phyloP scores from a whole-genome alignment of 2,329 filamentous ascomycete genomes.

The Sarocladium oryzae region DNA sequence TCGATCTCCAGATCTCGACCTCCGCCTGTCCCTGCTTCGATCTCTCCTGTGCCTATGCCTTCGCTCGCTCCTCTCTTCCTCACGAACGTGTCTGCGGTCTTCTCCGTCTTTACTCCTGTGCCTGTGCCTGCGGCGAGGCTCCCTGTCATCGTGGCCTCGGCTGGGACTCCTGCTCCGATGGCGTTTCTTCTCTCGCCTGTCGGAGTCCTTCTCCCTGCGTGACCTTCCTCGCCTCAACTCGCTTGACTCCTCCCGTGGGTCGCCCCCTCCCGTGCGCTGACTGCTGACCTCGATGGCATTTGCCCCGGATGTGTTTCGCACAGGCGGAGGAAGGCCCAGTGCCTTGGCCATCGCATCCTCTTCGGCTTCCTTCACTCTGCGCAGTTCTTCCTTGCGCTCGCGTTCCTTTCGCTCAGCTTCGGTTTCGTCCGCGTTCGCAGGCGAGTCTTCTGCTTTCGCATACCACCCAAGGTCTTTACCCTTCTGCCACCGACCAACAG shows the following conservation, averaged over 20 bases:
- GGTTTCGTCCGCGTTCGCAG: conserved; percentile 46
- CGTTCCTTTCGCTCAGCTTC: conserved; percentile 51
- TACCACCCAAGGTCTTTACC: conserved; percentile 63
- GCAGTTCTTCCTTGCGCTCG: conserved; percentile 69
- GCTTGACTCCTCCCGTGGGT: conserved; percentile 17
- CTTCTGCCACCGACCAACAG: conserved; percentile 88
- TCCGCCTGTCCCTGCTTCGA: conserved; percentile 6
- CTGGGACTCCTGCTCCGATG: conserved; percentile 32
- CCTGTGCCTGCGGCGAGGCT: conserved; percentile 22
- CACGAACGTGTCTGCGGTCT: conserved; percentile 11
- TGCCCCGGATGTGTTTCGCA: conserved; percentile 49
- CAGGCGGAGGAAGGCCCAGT: conserved; percentile 68
- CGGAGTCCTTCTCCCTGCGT: conserved; percentile 21
- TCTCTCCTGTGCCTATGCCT: conserved; percentile 9
- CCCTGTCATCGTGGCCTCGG: conserved; percentile 20
- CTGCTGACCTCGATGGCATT: conserved; percentile 62
- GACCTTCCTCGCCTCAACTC: conserved; percentile 23
- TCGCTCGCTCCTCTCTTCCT: conserved; percentile 11
- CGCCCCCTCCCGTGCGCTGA: conserved; percentile 1
- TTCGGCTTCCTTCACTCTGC: conserved; percentile 81
- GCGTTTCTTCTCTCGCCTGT: conserved; percentile 25
- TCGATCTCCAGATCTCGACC: conserved; percentile 1
- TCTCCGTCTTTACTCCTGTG: conserved; percentile 24
- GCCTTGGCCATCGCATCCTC: conserved; percentile 84
- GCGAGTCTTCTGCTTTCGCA: conserved; percentile 45